Evolutionary conservation across 2,329 filamentous ascomycete genomes (phyloP).

Genomic region (Ophiostoma novo-ulmi): DNA sequence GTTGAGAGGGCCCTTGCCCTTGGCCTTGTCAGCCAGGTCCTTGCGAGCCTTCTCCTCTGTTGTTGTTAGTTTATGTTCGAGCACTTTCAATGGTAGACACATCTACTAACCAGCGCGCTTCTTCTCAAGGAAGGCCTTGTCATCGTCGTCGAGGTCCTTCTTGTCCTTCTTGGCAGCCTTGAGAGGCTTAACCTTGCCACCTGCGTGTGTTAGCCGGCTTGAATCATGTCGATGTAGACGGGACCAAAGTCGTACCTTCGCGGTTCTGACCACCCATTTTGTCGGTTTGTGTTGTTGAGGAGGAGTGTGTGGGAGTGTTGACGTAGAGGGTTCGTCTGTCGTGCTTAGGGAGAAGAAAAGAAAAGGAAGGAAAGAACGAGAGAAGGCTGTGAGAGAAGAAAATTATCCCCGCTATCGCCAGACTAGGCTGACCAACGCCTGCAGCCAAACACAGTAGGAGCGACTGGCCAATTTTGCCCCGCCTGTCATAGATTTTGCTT

Average conservation of each 20-base stretch:
- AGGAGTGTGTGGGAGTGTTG: not conserved
- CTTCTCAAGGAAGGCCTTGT: constrained; percentile 76
- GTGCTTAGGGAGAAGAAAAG: not conserved
- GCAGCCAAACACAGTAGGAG: not conserved
- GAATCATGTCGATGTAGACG: constrained; percentile 10
- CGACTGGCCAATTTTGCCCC: constrained; percentile 11
- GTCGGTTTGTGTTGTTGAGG: constrained; percentile 17
- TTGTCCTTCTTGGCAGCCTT: constrained; percentile 84
- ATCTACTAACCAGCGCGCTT: constrained; percentile 66
- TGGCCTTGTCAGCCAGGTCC: constrained; percentile 73
- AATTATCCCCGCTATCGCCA: constrained; percentile 20
- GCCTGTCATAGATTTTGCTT: constrained; percentile 12
- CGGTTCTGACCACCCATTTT: constrained; percentile 63
- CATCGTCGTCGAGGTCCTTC: constrained; percentile 82
- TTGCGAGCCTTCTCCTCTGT: constrained; percentile 79
- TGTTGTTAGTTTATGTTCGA: not conserved
- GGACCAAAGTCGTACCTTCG: constrained; percentile 47
- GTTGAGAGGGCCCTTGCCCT: constrained; percentile 84
- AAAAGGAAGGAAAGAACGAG: not conserved
- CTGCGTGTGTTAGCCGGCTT: constrained; percentile 39
- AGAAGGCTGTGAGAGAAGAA: constrained; percentile 20
- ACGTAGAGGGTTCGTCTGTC: not conserved
- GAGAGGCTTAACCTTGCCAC: constrained; percentile 76
- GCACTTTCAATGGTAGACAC: not conserved
- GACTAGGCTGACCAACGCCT: constrained; percentile 2